phyloP scores from a whole-genome alignment of 2,329 filamentous ascomycete genomes.

The Aspergillus amoenus region DNA sequence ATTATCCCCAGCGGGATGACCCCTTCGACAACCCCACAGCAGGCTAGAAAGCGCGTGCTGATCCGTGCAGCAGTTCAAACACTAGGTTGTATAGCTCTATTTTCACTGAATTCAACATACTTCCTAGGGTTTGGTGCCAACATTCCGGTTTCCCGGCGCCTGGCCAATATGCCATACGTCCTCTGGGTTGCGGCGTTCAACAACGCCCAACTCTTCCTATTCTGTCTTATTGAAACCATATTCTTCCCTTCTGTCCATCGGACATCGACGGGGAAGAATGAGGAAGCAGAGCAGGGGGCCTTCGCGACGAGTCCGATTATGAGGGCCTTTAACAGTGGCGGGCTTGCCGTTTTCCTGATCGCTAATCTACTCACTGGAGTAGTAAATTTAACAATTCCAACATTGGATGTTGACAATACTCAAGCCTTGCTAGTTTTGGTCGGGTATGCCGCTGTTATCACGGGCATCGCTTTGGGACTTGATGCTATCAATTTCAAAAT shows the following conservation, averaged over 20 bases:
- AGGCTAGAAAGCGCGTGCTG: conserved; percentile 57
- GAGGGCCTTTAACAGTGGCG: conserved; percentile 83
- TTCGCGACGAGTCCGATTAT: conserved; percentile 79
- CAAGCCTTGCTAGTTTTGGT: conserved; percentile 72
- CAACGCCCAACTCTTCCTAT: conserved; percentile 74
- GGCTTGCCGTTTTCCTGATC: conserved; percentile 77
- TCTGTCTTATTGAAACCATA: conserved; percentile 72
- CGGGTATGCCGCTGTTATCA: conserved; percentile 67
- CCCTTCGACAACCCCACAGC: conserved; percentile 44
- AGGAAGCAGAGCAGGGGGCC: conserved; percentile 64
- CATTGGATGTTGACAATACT: conserved; percentile 66
- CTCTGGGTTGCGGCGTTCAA: conserved; percentile 94
- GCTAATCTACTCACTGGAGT: conserved; percentile 88
- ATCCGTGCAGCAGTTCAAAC: conserved; percentile 65
- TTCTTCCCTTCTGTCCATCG: conserved; percentile 74
- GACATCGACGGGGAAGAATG: conserved; percentile 50
- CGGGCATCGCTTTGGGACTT: conserved; percentile 58
- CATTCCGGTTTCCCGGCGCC: conserved; percentile 76
- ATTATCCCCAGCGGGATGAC: conserved; percentile 66
- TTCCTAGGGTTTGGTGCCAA: conserved; percentile 63
- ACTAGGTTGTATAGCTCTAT: conserved; percentile 67
- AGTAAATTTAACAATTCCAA: conserved; percentile 84
- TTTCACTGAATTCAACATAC: conserved; percentile 67
- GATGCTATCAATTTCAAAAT: conserved; percentile 35
- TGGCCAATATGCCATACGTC: conserved; percentile 92